Evolutionary conservation across 2,329 filamentous ascomycete genomes (phyloP).

Genomic region (Pseudopyricularia javanii): DNA sequence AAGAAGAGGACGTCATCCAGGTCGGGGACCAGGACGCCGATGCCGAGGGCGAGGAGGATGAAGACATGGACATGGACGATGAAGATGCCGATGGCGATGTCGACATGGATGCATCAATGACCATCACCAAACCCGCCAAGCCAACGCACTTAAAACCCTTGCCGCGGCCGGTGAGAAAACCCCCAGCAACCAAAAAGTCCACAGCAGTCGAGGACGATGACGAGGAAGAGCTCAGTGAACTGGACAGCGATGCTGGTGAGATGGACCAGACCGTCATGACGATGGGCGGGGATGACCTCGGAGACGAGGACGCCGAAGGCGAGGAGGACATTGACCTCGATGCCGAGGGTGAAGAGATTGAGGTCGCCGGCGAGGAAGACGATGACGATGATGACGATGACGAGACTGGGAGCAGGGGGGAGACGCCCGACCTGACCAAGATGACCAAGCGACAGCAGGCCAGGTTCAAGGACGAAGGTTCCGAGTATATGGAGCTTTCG

Average conservation of each 20-base stretch:
- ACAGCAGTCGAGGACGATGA: slow-evolving; percentile 24
- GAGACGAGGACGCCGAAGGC: slow-evolving; percentile 29
- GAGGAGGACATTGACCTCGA: slow-evolving; percentile 27
- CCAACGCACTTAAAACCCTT: not conserved
- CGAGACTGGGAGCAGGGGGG: slow-evolving; percentile 29
- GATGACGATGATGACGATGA: slow-evolving; percentile 26
- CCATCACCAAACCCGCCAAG: slow-evolving; percentile 9
- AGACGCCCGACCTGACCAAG: slow-evolving; percentile 41
- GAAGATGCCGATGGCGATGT: slow-evolving; percentile 25
- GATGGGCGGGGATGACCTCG: slow-evolving; percentile 12
- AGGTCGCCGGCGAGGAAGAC: slow-evolving; percentile 22
- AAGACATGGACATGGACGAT: slow-evolving; percentile 12
- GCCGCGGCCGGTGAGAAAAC: not conserved
- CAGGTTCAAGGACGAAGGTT: slow-evolving; percentile 39
- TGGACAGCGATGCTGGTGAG: slow-evolving; percentile 38
- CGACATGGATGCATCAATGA: slow-evolving; percentile 19
- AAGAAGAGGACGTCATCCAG: slow-evolving; percentile 25
- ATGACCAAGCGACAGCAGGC: slow-evolving; percentile 51
- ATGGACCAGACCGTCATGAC: slow-evolving; percentile 30
- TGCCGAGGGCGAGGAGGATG: slow-evolving; percentile 26
- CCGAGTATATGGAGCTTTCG: slow-evolving; percentile 46
- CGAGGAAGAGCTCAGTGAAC: slow-evolving; percentile 44
- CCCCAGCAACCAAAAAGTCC: not conserved
- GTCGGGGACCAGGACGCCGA: slow-evolving; percentile 17
- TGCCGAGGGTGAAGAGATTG: slow-evolving; percentile 23